These are phyloP conservation scores for Pistacia integerrima DNA, from an alignment of 345 rosid genomes.

Conservation along the genomic window DNA sequence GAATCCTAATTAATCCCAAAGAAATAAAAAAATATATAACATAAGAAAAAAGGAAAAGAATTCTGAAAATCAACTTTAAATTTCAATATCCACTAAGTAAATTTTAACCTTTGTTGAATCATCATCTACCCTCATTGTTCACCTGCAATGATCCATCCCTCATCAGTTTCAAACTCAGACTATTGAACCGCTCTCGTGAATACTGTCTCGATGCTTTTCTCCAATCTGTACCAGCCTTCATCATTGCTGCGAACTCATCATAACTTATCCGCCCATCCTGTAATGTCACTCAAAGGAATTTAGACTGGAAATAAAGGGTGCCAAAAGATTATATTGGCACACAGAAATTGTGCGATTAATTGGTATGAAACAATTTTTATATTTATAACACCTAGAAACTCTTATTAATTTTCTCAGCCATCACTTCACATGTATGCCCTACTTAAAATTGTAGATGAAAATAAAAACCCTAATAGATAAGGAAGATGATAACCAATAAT, in stretches of 20 bases:
- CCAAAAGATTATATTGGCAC: not conserved
- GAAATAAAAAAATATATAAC: not conserved
- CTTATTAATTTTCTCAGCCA: too few species aligned
- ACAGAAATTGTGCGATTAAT: not conserved
- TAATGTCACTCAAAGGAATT: constrained; percentile 10
- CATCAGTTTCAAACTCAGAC: constrained; percentile 76
- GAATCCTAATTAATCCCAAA: constrained; percentile 21
- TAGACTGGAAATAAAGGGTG: not conserved
- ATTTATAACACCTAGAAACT: too few species aligned
- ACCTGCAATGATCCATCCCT: constrained; percentile 75
- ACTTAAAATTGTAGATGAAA: too few species aligned
- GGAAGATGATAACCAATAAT: not conserved
- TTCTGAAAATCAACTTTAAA: constrained; percentile 1
- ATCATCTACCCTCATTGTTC: constrained; percentile 32
- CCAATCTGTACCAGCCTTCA: constrained; percentile 99
- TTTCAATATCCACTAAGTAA: not conserved
- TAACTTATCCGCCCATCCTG: constrained; percentile 95
- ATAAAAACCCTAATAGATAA: not conserved
- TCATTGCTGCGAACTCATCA: constrained; percentile 85
- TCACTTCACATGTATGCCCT: too few species aligned
- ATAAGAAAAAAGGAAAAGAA: constrained; percentile 2
- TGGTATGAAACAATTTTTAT: too few species aligned
- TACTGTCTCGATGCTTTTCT: constrained; percentile 96
- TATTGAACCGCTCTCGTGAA: constrained; percentile 88
- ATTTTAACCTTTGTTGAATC: constrained; percentile 22